Evolutionary conservation across 2,329 filamentous ascomycete species (phyloP), one percentile per base, ranked within the genome.

Genomic region (Diaporthe capsici): DNA sequence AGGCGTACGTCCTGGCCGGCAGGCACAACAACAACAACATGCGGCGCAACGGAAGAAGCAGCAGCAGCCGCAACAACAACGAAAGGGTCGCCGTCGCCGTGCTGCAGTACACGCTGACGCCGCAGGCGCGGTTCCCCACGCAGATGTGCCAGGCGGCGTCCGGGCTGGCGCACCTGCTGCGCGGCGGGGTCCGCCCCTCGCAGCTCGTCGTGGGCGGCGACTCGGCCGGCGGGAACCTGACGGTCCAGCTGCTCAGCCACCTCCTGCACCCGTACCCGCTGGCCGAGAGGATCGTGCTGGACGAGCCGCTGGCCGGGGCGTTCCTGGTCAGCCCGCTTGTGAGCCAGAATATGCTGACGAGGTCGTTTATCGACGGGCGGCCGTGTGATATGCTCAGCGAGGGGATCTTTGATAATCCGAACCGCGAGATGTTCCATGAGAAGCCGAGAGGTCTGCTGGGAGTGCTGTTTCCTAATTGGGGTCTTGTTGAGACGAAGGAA

Each of bases 121-220:
- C 83, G 15, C 79, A 67, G 3, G 82, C 78, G 4, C 63, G 73
- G n/a, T 82, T 82, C 34, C 84, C 84, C 1, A 74, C 75, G 0
- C 84, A 84, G 44, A 78, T 85, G 15, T 73, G 65, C 4, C 83
- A 85, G 74, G 83, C 82, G 4, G 79, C 76, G 20, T 80, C 80
- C 3, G 84, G 81, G 2, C 79, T 85, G 8, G 78, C 79, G 1
- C 78, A 81, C n/a, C 57, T 85, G 1, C 76, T 85, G 1, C 76
- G 77, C 0, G 76, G 79, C 1, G 84, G 84, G 4, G 76, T 84
- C 60, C 55, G 55, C 8, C 80, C 84, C 0, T 71, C 76, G 2
- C 78, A 85, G 67, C 78, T 85, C 15, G 76, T 84, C 61, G 71
- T 85, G 12, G 84, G 84, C 4, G 83, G 83, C 4, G 84, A 85